Base-by-base conservation (phyloP, 768 basidiomycete species). In the Leccinum disarticulatum region DNA sequence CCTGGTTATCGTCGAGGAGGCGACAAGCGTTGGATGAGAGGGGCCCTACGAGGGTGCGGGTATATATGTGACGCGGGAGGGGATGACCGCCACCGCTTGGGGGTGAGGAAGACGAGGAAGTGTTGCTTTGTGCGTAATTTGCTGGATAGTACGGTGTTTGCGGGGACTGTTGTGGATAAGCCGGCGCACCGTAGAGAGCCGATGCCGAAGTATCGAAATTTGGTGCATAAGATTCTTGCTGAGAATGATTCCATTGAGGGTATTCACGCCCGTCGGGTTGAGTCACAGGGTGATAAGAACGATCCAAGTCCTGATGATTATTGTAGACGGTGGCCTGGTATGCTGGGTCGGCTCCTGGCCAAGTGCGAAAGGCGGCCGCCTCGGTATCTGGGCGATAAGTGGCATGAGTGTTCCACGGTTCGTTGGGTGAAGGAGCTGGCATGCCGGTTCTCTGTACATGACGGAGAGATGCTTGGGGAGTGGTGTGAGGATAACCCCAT, bases 21-120 rank as follows among this genome's bases (percentile, higher is more conserved):
- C 88, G 85, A 72, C 88, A 90, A 15, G 93, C 95, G 70, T 92
- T 91, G 31, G 93, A 86, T 17, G 89, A 89, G 15, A 96, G 80
- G 1, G 93, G 91, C 9, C 95, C 95, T 58, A 97, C 92, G 7
- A 97, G 83, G 2, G 94, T 95, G 55, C 93, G 84, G 11, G 91
- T 91, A 73, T 91, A 94, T 6, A 85, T 79, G 64, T 89, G 82
- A 57, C 86, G 80, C n/a, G 87, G 81, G 57, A 83, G 74, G 56
- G 85, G 77, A 46, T 79, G 76, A 41, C 77, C 66, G 11, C 30
- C 55, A 28, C 73, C 59, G 49, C 74, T 69, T 50, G 76, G 74
- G 17, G 73, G 66, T 53, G 73, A 67, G 50, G 68, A 57, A 4
- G 68, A 59, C 0, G 70, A 70, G 6, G 65, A 36, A 36, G 43